Evolutionary conservation across 805 yeast genomes (phyloP).

Genomic region (Wilhelminamyces savonicus): DNA sequence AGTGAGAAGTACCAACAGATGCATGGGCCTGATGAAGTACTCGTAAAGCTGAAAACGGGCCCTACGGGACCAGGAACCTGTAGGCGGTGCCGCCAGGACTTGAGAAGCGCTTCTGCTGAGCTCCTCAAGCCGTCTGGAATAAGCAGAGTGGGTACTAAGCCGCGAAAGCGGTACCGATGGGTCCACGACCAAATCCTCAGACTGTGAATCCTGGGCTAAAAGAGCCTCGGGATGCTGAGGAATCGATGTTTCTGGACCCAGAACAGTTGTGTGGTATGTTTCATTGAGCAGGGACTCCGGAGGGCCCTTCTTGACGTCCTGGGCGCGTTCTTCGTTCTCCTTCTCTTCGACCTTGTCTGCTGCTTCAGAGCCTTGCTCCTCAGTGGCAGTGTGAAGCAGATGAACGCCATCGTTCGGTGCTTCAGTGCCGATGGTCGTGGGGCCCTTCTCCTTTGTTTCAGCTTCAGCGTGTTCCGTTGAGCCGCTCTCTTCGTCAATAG

Average conservation of each 20-base stretch:
- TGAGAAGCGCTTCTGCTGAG: background rate
- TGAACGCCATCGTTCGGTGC: background rate
- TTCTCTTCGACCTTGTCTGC: background rate
- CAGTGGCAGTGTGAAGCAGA: background rate
- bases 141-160: no score
- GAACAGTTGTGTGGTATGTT: no score
- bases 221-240: no score
- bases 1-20: slow-evolving; percentile 51
- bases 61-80: no score
- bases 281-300: no score
- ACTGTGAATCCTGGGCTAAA: no score
- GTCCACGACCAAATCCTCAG: no score
- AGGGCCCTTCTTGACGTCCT: background rate
- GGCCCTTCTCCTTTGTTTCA: slow-evolving; percentile 1
- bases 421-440: background rate
- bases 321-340: slow-evolving; percentile 1
- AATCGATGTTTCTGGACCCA: no score
- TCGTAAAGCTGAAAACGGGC: slow-evolving; percentile 28
- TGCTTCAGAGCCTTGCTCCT: slow-evolving; percentile 2
- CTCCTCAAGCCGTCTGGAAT: background rate
- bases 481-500: slow-evolving; percentile 1
- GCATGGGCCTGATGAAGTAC: slow-evolving; percentile 52
- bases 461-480: slow-evolving; percentile 5
- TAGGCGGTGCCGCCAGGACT: slow-evolving; percentile 2
- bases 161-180: no score